Evolutionary conservation across 371 early-diverging fungal species (phyloP).

Genomic region (Mucor irregularis): DNA sequence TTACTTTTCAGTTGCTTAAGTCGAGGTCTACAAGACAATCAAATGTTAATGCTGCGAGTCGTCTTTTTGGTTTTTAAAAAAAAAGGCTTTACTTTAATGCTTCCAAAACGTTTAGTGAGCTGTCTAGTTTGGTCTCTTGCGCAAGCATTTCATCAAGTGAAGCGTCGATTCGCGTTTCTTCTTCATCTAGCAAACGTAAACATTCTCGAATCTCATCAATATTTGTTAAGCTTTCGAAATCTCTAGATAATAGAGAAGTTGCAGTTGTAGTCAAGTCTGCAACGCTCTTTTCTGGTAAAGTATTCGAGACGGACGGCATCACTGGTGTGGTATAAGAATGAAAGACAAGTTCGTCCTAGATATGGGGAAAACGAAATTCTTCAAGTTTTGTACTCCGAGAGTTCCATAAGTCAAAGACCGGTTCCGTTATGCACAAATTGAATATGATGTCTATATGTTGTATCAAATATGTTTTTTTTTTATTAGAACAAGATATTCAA

Average conservation of each 20-base stretch:
- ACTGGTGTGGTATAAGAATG: too few species aligned
- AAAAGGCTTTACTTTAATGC: constrained; percentile 44
- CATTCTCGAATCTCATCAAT: constrained; percentile 67
- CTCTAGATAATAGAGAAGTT: not conserved
- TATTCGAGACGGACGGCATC: not conserved
- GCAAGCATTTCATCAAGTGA: constrained; percentile 61
- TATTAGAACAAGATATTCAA: not conserved
- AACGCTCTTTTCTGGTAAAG: not conserved
- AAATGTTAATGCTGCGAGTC: not conserved
- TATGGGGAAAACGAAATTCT: too few species aligned
- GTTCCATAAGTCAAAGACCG: too few species aligned
- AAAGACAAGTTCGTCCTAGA: too few species aligned
- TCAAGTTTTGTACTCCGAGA: too few species aligned
- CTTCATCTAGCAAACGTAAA: constrained; percentile 62
- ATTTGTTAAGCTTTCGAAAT: constrained; percentile 51
- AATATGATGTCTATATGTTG: too few species aligned
- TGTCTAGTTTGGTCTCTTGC: constrained; percentile 27
- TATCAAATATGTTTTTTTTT: not conserved
- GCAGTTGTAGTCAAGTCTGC: too few species aligned
- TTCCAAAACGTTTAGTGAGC: constrained; percentile 38
- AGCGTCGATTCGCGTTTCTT: constrained; percentile 67
- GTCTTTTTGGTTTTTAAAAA: not conserved
- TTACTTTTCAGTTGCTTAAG: constrained; percentile 53
- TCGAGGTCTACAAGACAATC: constrained; percentile 55
- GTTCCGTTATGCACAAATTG: too few species aligned